phyloP scores from a whole-genome alignment of 1,284 basidiomycete genomes.

The Hypsizygus ulmarius region DNA sequence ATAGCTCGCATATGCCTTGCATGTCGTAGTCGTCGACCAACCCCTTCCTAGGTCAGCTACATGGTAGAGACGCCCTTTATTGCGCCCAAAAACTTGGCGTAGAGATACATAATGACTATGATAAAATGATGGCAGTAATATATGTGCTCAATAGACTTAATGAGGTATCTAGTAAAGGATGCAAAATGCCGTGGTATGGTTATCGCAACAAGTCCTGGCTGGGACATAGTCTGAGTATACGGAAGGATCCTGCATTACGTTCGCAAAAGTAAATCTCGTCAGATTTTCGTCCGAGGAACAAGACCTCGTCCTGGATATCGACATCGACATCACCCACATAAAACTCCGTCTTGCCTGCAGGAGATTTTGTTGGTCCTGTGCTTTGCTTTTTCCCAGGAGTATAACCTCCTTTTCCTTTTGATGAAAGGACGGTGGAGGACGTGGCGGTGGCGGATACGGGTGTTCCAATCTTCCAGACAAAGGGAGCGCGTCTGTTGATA shows the following conservation, averaged over 20 bases:
- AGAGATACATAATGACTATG: constrained; percentile 10
- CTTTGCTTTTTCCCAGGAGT: constrained; percentile 50
- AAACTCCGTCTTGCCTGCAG: constrained; percentile 48
- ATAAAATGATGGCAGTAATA: constrained; percentile 12
- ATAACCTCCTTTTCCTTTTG: constrained; percentile 36
- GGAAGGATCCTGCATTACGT: constrained; percentile 66
- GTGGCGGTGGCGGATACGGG: constrained; percentile 49
- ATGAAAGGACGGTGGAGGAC: constrained; percentile 38
- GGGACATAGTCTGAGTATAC: constrained; percentile 66
- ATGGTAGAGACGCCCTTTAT: too few relatives aligned
- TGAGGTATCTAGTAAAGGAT: constrained; percentile 7
- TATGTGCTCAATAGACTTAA: constrained; percentile 12
- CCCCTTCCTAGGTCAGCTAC: too few relatives aligned
- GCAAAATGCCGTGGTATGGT: constrained; percentile 11
- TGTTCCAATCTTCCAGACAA: constrained; percentile 77
- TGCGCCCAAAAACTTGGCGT: background rate
- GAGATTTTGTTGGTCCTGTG: constrained; percentile 46
- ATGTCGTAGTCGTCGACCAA: background rate
- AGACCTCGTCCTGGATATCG: constrained; percentile 65
- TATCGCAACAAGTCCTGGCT: constrained; percentile 22
- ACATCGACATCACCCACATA: constrained; percentile 49
- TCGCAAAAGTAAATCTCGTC: constrained; percentile 80
- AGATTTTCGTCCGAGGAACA: constrained; percentile 71
- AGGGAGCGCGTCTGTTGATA: constrained; percentile 66
- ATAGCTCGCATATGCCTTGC: too few relatives aligned